Evolutionary conservation across 2,329 filamentous ascomycete genomes (phyloP), one percentile per base, ranked within the genome.

Genomic region (Curvularia spicifera): DNA sequence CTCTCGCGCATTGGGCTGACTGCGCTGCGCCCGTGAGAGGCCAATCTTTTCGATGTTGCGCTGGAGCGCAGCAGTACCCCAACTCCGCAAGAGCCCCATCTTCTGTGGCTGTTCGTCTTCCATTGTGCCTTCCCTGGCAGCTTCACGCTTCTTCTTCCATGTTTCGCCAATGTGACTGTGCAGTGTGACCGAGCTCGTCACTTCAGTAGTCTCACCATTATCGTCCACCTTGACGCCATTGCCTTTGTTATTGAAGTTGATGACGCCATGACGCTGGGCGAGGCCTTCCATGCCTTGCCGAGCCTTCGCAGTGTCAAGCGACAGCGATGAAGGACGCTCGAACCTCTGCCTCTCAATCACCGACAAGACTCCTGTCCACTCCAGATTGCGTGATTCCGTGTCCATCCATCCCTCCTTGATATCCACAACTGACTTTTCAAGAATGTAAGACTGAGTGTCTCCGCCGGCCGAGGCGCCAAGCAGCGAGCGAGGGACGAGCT

Each of bases 391-490:
- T 69, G 88, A 91, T 78, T 94, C 90, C 0, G 90, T 91, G 72
- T 86, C 84, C 90, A 95, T 93, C 87, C 89, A 91, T 45, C 91
- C 91, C 71, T 93, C 86, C 59, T 86, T 87, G 61, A 93, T 87
- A 75, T 94, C 91, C 26, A 95, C 88, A 8, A 91, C 84, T 66
- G 88, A 91, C 29, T 86, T 91, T 79, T 95, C 91, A 39, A 95
- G 85, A 54, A 95, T 91, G 74, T 91, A 95, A 54, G 86, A 88
- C 46, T 91, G 89, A 75, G 89, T 90, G 71, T 89, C 87, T 59
- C 85, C 83, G 35, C 77, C 77, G 12, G 87, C 75, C 18, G 68
- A 75, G 8, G 78, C 88, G 51, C 89, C 89, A 2, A 89, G 87
- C 49, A 87, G 79, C 64, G 86, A 89, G 13, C 85, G 82, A 0